These are phyloP conservation scores for Saksenaea vasiformis DNA, from an alignment of 371 early-diverging fungal species.

Conservation along the genomic window DNA sequence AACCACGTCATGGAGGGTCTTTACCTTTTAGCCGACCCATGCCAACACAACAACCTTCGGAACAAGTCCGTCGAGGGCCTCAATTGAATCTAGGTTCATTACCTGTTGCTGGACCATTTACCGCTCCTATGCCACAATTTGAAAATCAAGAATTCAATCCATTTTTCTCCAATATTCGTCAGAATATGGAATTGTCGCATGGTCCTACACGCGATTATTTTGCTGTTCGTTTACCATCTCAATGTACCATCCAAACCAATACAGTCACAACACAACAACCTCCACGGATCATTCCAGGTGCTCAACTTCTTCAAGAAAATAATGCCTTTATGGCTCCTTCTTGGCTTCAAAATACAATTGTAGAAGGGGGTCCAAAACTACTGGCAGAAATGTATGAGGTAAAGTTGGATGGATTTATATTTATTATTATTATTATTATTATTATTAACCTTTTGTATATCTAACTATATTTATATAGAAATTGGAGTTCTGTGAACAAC, in stretches of 20 bases:
- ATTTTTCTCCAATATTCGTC: conserved; percentile 45
- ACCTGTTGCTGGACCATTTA: conserved; percentile 35
- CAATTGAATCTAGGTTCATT: conserved; percentile 29
- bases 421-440: not conserved
- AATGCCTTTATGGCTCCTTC: conserved; percentile 22
- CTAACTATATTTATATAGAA: conserved; percentile 31
- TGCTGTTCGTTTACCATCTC: conserved; percentile 24
- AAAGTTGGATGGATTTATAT: not conserved
- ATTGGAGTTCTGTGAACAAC: conserved; percentile 60
- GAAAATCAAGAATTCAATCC: conserved; percentile 45
- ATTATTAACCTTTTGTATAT: not conserved
- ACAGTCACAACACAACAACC: not conserved
- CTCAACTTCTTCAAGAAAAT: conserved; percentile 14
- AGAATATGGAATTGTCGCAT: conserved; percentile 36
- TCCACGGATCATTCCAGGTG: conserved; percentile 27
- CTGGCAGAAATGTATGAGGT: conserved; percentile 51
- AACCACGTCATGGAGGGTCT: not conserved
- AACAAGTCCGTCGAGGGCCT: conserved; percentile 31
- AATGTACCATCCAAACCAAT: conserved; percentile 21
- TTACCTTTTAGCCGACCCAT: conserved; percentile 13
- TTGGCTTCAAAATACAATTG: conserved; percentile 34
- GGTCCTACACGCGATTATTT: conserved; percentile 35
- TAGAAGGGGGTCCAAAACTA: conserved; percentile 31
- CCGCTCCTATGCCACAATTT: conserved; percentile 45
- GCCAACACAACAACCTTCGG: conserved; percentile 7